Base-by-base conservation (phyloP, 2,329 filamentous ascomycete genomes). In the Sclerotinia sclerotiorum region DNA sequence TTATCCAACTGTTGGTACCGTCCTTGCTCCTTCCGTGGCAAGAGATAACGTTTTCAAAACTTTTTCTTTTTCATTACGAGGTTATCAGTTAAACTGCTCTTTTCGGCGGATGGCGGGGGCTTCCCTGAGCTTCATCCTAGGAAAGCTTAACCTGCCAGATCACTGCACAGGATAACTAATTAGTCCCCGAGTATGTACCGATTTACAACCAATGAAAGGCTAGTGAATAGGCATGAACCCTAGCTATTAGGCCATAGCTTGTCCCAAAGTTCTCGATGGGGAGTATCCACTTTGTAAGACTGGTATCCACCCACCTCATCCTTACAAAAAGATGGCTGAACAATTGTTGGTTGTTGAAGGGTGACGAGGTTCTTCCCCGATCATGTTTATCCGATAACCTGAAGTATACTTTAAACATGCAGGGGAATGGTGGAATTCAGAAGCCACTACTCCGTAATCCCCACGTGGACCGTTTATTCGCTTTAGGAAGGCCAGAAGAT, bases 281-380 rank as follows among this genome's bases (percentile, higher is more conserved):
- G 44, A 39, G 49, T 35, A n/a, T n/a, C 44, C 29, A 19, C 21
- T 32, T 35, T 35, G 58, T 29, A 48, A 46, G 58, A 48, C 27
- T n/a, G 32, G 19, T 35, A 5, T 2, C 15, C 8, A 39, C 60
- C 32, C 60, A 63, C 29, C 46, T 39, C 60, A 39, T 51, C 46
- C 15, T 32, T 48, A 62, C 35, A 24, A 62, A 24, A 51, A 62
- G 58, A 51, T 62, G 29, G 58, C 58, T 24, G 58, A 35, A 39
- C 27, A 49, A 13, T 62, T 13, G 8, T 62, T 35, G 44, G 7
- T 24, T 49, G 19, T 35, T 24, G 58, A n/a, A 44, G 29, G 58
- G 13, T 32, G 44, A 21, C 27, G 29, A 49, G 58, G 58, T 24
- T 35, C 27, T 49, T 61, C 44, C 54, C 44, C 21, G 19, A 61